A percentile compares a stretch with the other conserved stretches of the same genome.
Conservation (phyloP, 1,139 yeast species). For the Taiozyma onychis region DNA sequence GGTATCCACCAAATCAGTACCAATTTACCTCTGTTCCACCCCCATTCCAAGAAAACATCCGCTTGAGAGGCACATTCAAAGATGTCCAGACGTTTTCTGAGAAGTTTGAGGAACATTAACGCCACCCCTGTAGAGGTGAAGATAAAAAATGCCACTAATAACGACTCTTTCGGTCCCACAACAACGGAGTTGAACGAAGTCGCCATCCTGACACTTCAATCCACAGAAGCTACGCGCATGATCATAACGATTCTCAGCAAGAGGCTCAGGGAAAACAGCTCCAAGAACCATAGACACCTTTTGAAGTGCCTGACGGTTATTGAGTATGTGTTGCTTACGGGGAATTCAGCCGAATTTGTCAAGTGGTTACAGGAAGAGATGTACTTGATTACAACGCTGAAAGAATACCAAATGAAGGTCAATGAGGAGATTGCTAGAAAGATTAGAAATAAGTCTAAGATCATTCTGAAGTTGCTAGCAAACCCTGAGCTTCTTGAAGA, state of each 20-base stretch:
- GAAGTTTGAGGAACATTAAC: conserved; percentile 88
- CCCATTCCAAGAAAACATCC: too few relatives aligned
- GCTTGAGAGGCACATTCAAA: too few relatives aligned
- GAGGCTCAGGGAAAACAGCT: conserved; percentile 78
- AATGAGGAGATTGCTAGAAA: conserved; percentile 83
- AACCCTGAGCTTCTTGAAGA: conserved; percentile 26
- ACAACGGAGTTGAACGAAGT: conserved; percentile 79
- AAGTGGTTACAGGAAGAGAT: conserved; percentile 86
- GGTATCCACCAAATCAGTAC: too few relatives aligned
- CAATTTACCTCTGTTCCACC: too few relatives aligned
- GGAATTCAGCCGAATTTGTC: conserved; percentile 80
- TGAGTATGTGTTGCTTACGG: conserved; percentile 80
- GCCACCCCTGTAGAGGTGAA: conserved; percentile 80
- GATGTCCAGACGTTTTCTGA: conserved; percentile 70
- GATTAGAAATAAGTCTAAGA: conserved; percentile 78
- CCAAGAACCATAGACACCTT: conserved; percentile 96
- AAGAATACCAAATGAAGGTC: conserved; percentile 82
- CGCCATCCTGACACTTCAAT: conserved; percentile 61
- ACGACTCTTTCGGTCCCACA: conserved; percentile 83
- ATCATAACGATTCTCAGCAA: conserved; percentile 83
- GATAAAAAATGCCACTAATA: conserved; percentile 90
- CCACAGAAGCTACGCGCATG: conserved; percentile 72
- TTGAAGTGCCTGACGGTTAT: conserved; percentile 83
- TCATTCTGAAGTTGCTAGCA: conserved; percentile 26
- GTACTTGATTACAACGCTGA: conserved; percentile 77